A percentile compares a stretch with the other conserved stretches of the same genome.
Conservation (phyloP, 2,329 filamentous ascomycete species). For the Fusarium goolgardi region DNA sequence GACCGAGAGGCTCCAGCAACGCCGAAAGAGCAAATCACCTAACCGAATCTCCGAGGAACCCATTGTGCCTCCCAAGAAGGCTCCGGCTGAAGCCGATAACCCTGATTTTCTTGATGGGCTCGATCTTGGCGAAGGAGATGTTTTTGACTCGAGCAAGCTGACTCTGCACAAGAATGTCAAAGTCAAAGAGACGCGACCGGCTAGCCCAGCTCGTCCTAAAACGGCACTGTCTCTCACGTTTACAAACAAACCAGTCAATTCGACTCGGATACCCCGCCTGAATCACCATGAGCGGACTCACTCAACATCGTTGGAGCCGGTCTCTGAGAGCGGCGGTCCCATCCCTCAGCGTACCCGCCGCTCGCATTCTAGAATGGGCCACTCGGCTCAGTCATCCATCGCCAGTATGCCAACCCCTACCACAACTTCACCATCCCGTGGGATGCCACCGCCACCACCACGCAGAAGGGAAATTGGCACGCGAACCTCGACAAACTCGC, state of each 20-base stretch:
- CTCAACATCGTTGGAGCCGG: constrained; percentile 83
- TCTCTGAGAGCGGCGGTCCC: constrained; percentile 87
- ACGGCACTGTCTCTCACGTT: constrained; percentile 90
- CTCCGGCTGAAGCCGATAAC: constrained; percentile 58
- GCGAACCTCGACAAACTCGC: constrained; percentile 64
- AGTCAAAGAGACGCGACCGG: constrained; percentile 76
- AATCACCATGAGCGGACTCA: constrained; percentile 76
- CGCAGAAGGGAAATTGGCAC: constrained; percentile 69
- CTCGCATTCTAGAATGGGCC: constrained; percentile 74
- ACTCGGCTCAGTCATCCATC: constrained; percentile 76
- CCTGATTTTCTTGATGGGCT: constrained; percentile 90
- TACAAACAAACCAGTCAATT: constrained; percentile 75
- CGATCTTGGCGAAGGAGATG: constrained; percentile 85
- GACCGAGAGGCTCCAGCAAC: constrained; percentile 78
- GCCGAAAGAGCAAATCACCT: constrained; percentile 71
- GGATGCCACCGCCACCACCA: constrained; percentile 70
- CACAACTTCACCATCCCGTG: constrained; percentile 65
- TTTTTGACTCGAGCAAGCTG: constrained; percentile 82
- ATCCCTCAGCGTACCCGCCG: constrained; percentile 68
- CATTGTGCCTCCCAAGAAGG: constrained; percentile 48
- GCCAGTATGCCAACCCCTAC: constrained; percentile 72
- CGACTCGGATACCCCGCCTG: constrained; percentile 83
- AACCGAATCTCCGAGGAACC: constrained; percentile 59
- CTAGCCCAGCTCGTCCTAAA: constrained; percentile 77
- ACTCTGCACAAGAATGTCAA: constrained; percentile 93